A percentile compares a stretch with the other conserved stretches of the same genome.
Evolutionary conservation across 1,139 yeast species (phyloP).

Genomic region (Komagataea norvegica): DNA sequence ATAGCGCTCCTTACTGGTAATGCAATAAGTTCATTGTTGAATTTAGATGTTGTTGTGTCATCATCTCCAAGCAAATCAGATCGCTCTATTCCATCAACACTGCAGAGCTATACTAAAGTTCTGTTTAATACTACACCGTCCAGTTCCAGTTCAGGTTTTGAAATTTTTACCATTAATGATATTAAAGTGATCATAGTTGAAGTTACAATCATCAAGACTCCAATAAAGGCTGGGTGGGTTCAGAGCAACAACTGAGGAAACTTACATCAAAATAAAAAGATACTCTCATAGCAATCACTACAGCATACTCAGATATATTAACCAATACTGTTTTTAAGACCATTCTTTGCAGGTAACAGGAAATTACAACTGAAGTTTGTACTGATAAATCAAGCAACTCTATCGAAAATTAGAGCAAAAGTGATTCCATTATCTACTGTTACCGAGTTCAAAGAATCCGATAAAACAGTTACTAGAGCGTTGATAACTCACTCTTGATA

Average conservation of each 20-base stretch:
- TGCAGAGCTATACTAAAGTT: too few species aligned
- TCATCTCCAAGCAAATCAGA: too few species aligned
- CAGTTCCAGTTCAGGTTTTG: too few species aligned
- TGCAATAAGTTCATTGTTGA: too few species aligned
- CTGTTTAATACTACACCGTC: too few species aligned
- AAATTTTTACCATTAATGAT: too few species aligned
- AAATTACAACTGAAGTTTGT: conserved; percentile 12
- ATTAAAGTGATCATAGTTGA: too few species aligned
- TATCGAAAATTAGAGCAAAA: conserved; percentile 18
- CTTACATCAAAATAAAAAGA: conserved; percentile 15
- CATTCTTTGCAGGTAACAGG: conserved; percentile 16
- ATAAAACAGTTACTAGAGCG: conserved; percentile 17
- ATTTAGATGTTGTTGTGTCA: too few species aligned
- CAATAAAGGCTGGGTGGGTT: too few species aligned
- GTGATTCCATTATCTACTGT: conserved; percentile 17
- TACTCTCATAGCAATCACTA: conserved; percentile 13
- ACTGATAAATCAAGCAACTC: conserved; percentile 10
- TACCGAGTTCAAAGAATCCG: conserved; percentile 23
- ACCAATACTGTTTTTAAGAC: conserved; percentile 16
- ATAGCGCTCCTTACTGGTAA: too few species aligned
- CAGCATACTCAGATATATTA: conserved; percentile 13
- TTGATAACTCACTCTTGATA: not conserved
- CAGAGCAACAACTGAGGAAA: conserved; percentile 16
- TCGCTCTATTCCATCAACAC: too few species aligned
- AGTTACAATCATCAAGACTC: too few species aligned